Percentiles rank a stretch among this genome's conserved stretches.
Evolutionary conservation across 345 rosid species (phyloP).

Genomic region (Euphorbia peplus): DNA sequence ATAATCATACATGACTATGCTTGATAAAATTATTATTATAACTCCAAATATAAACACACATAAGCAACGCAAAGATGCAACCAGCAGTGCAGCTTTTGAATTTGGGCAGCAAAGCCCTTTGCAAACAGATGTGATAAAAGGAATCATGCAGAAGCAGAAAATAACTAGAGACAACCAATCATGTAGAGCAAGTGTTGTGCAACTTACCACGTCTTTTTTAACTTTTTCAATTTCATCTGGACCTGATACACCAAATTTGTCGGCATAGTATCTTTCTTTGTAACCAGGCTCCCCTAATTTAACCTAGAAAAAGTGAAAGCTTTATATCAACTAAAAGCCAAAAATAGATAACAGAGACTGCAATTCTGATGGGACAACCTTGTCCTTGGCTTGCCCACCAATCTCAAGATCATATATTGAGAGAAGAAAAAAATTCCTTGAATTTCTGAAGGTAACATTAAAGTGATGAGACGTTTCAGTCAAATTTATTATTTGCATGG

Average conservation of each 20-base stretch:
- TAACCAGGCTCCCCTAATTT: conserved; percentile 95
- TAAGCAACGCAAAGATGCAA: not conserved
- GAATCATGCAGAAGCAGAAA: conserved; percentile 1
- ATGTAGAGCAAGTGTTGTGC: not conserved
- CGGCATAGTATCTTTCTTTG: conserved; percentile 87
- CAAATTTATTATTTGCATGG: not conserved
- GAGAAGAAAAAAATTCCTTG: not conserved
- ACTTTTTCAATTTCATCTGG: conserved; percentile 57
- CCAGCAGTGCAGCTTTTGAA: not conserved
- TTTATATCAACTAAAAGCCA: not conserved
- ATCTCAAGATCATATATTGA: not conserved
- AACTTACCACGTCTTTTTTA: conserved; percentile 73
- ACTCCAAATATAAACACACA: not conserved
- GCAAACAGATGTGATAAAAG: not conserved
- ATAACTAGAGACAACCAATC: not conserved
- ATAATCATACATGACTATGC: not conserved
- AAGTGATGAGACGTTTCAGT: not conserved
- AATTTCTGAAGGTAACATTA: not conserved
- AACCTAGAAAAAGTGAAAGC: conserved; percentile 41
- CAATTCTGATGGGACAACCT: not conserved
- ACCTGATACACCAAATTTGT: conserved; percentile 65
- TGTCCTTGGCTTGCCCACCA: conserved; percentile 3
- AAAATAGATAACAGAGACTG: not conserved
- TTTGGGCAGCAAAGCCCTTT: not conserved
- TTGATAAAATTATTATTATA: not conserved